These are phyloP conservation scores for Vanderwaltozyma verrucispora DNA, from an alignment of 805 yeast species.

Conservation along the genomic window DNA sequence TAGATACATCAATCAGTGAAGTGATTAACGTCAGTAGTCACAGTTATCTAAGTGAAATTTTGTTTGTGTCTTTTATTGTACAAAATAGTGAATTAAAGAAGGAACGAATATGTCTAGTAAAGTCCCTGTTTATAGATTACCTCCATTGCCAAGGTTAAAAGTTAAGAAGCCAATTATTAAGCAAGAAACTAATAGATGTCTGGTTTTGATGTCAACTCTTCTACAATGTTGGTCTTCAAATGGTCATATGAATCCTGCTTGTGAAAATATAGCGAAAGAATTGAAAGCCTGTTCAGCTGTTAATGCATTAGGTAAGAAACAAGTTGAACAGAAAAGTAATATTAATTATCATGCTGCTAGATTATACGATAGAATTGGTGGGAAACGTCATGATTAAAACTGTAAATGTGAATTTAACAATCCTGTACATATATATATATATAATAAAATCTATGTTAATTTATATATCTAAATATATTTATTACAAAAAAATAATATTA, in stretches of 20 bases:
- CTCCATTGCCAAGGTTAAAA: constrained; percentile 65
- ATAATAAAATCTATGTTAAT: not conserved
- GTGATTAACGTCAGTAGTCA: no score
- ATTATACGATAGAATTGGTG: constrained; percentile 38
- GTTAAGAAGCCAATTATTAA: constrained; percentile 54
- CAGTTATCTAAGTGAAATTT: no score
- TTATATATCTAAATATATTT: not conserved
- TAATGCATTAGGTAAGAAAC: constrained; percentile 16
- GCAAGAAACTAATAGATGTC: constrained; percentile 58
- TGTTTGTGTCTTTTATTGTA: not conserved
- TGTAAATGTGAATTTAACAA: no score
- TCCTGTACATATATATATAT: constrained; percentile 1
- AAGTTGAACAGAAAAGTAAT: constrained; percentile 29
- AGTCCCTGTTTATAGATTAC: constrained; percentile 38
- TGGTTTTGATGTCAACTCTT: constrained; percentile 72
- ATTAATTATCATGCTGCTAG: constrained; percentile 46
- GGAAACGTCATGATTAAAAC: constrained; percentile 34
- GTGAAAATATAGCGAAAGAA: constrained; percentile 55
- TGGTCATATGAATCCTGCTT: constrained; percentile 67
- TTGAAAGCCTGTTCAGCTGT: constrained; percentile 63
- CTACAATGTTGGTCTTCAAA: constrained; percentile 95
- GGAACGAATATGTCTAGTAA: constrained; percentile 24
- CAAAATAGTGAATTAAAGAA: no score
- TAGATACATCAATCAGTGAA: no score
- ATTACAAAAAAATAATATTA: no score